phyloP scores from a whole-genome alignment of 805 yeast species.

The Nakazawaea sp. region DNA sequence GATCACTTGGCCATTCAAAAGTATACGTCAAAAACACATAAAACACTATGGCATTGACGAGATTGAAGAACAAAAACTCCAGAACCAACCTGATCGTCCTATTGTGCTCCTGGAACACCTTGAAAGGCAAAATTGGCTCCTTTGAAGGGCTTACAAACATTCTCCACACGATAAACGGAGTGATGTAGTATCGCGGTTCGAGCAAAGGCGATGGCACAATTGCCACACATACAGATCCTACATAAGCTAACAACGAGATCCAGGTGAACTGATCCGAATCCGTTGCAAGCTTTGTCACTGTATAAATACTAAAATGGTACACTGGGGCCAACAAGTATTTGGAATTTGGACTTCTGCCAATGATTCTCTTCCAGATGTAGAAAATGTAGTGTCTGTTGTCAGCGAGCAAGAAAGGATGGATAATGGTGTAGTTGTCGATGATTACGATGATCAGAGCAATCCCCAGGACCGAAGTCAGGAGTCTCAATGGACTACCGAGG shows the following conservation, averaged over 20 bases:
- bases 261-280: slow-evolving; percentile 18
- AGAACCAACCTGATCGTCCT: slow-evolving; percentile 29
- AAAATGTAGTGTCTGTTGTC: slow-evolving; percentile 94
- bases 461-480: background rate
- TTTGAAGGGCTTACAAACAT: slow-evolving; percentile 39
- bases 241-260: slow-evolving; percentile 40
- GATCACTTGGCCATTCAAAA: slow-evolving; percentile 63
- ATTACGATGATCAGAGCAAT: slow-evolving; percentile 32
- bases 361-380: slow-evolving; percentile 68
- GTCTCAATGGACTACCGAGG: slow-evolving; percentile 17
- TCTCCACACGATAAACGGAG: slow-evolving; percentile 77
- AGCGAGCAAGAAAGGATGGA: slow-evolving; percentile 87
- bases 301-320: slow-evolving; percentile 51
- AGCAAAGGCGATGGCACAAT: slow-evolving; percentile 86
- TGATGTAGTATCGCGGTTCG: slow-evolving; percentile 88
- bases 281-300: slow-evolving; percentile 16
- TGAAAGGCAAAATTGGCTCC: slow-evolving; percentile 18
- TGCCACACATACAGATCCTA: slow-evolving; percentile 48
- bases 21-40: slow-evolving; percentile 52
- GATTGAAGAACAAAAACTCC: slow-evolving; percentile 60
- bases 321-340: slow-evolving; percentile 51
- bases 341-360: slow-evolving; percentile 41
- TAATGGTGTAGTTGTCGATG: slow-evolving; percentile 57
- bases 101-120: slow-evolving; percentile 16
- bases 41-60: slow-evolving; percentile 47